Evolutionary conservation across 1,284 basidiomycete species (phyloP).

Genomic region (Boletus coffeatus): DNA sequence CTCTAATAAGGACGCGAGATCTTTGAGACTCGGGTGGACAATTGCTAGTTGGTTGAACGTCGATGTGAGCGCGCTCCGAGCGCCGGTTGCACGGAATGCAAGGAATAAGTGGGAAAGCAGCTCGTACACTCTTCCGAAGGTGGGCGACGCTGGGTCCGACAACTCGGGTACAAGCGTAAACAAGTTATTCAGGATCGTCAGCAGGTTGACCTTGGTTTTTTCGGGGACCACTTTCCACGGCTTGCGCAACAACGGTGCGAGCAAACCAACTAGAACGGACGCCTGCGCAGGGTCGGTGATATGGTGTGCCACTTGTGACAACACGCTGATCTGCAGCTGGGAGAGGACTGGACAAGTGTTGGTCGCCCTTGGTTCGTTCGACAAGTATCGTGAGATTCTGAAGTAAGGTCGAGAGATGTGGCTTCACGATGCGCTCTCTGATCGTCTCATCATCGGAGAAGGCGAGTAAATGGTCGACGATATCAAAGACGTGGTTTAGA

Average conservation of each 20-base stretch:
- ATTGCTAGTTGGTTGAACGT: constrained; percentile 59
- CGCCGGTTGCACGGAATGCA: constrained; percentile 62
- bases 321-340: constrained; percentile 78
- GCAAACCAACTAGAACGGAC: constrained; percentile 65
- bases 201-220: constrained; percentile 81
- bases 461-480: constrained; percentile 71
- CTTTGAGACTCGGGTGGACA: constrained; percentile 44
- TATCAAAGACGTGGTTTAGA: constrained; percentile 79
- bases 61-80: constrained; percentile 62
- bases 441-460: constrained; percentile 47
- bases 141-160: constrained; percentile 41
- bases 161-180: constrained; percentile 73
- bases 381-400: constrained; percentile 71
- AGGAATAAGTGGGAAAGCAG: constrained; percentile 75
- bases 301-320: constrained; percentile 78
- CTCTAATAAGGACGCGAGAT: constrained; percentile 52
- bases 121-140: constrained; percentile 58
- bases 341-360: constrained; percentile 65
- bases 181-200: constrained; percentile 72
- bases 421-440: constrained; percentile 59
- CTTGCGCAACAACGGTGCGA: constrained; percentile 80
- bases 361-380: constrained; percentile 52
- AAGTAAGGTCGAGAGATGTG: constrained; percentile 75
- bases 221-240: constrained; percentile 78
- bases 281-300: constrained; percentile 72